phyloP scores from a whole-genome alignment of 345 rosid species.

The Dimocarpus longan region DNA sequence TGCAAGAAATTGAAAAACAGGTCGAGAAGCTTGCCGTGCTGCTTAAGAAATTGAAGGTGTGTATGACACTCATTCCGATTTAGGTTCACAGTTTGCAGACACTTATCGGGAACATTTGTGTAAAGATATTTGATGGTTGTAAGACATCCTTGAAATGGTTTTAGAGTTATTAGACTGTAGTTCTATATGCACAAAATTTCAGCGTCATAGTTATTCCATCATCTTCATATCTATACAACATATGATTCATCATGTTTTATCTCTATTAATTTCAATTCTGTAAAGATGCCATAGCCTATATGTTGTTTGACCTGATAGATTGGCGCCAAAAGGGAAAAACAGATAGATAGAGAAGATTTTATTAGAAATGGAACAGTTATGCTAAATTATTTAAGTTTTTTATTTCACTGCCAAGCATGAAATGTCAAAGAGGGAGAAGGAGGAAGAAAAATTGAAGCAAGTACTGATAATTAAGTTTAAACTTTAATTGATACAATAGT shows the following conservation, averaged over 20 bases:
- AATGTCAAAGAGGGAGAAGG: neutral
- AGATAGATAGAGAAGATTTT: neutral
- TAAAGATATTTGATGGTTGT: neutral
- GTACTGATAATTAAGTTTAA: neutral
- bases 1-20: slow-evolving; percentile 66
- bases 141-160: neutral
- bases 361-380: neutral
- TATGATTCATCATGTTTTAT: neutral
- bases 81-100: neutral
- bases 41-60: slow-evolving; percentile 66
- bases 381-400: neutral
- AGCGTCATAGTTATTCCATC: neutral
- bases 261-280: neutral
- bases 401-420: neutral
- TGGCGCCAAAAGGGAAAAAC: neutral
- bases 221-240: neutral
- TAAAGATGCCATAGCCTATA: neutral
- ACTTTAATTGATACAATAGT: neutral
- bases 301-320: neutral
- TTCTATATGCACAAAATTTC: neutral
- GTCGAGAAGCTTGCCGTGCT: slow-evolving; percentile 54
- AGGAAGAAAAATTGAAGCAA: neutral
- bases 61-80: slow-evolving; percentile 12
- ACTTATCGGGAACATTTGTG: neutral
- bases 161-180: neutral